phyloP scores from a whole-genome alignment of 345 rosid genomes.

The Populus nigra region DNA sequence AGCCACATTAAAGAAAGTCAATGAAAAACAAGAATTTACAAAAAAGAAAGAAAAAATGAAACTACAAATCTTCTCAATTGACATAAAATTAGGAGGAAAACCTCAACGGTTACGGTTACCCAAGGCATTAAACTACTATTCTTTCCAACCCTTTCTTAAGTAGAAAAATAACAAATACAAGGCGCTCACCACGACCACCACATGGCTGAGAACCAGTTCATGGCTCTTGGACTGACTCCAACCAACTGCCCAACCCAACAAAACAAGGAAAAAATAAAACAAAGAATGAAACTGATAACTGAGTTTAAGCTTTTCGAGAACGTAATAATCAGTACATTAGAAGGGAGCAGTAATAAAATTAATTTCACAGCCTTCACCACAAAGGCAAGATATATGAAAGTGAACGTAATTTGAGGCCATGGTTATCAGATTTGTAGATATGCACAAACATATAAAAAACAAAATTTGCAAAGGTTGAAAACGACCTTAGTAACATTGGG shows the following conservation, averaged over 20 bases:
- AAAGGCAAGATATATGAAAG: background rate
- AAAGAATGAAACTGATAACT: background rate
- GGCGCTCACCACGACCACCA: background rate
- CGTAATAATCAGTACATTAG: background rate
- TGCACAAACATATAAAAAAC: background rate
- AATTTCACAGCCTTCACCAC: background rate
- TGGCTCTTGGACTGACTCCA: background rate
- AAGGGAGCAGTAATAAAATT: background rate
- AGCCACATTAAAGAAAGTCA: background rate
- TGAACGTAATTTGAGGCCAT: background rate
- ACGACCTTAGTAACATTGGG: slow-evolving; percentile 96
- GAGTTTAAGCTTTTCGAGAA: background rate
- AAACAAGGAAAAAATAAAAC: background rate
- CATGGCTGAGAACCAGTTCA: background rate
- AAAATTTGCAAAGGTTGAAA: slow-evolving; percentile 4
- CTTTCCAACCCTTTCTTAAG: background rate
- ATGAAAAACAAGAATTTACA: background rate
- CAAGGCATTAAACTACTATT: background rate
- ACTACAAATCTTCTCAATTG: background rate
- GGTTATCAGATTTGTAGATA: background rate
- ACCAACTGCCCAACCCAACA: background rate
- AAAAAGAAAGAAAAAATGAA: background rate
- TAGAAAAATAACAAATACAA: background rate
- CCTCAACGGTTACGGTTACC: background rate
- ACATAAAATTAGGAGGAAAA: background rate